These are phyloP conservation scores for Trichophyton simii DNA, from an alignment of 2,329 filamentous ascomycete genomes.

Conservation along the genomic window DNA sequence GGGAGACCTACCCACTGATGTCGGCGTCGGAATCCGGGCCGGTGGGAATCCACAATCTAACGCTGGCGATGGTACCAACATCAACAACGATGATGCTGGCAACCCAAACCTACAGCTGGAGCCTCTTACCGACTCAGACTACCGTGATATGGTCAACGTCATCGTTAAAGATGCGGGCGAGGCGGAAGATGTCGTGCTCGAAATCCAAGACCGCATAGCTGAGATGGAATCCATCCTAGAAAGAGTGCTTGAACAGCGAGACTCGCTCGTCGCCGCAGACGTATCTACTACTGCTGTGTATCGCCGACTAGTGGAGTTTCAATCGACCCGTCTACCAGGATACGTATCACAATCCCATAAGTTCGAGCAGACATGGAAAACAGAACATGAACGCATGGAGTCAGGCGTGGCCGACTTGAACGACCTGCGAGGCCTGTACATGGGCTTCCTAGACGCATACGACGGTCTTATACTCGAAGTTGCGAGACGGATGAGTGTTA, in stretches of 20 bases:
- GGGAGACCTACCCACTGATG: conserved; percentile 47
- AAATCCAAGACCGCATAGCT: conserved; percentile 60
- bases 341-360: conserved; percentile 38
- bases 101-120: conserved; percentile 43
- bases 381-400: conserved; percentile 58
- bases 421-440: conserved; percentile 68
- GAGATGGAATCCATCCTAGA: conserved; percentile 64
- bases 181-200: conserved; percentile 49
- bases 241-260: conserved; percentile 51
- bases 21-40: conserved; percentile 26
- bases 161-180: conserved; percentile 47
- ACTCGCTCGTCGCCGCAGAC: conserved; percentile 44
- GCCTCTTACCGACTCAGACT: conserved; percentile 62
- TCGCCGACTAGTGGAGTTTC: conserved; percentile 53
- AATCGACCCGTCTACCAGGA: conserved; percentile 45
- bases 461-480: conserved; percentile 74
- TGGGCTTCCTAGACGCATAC: conserved; percentile 74
- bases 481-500: conserved; percentile 57
- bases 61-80: background rate
- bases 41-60: conserved; percentile 18
- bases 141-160: conserved; percentile 70
- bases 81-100: conserved; percentile 21
- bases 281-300: conserved; percentile 51
- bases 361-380: conserved; percentile 51
- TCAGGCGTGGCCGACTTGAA: conserved; percentile 63